These are phyloP conservation scores for Chaetomiaceae sp. DNA, from an alignment of 2,329 filamentous ascomycete species.

Conservation along the genomic window DNA sequence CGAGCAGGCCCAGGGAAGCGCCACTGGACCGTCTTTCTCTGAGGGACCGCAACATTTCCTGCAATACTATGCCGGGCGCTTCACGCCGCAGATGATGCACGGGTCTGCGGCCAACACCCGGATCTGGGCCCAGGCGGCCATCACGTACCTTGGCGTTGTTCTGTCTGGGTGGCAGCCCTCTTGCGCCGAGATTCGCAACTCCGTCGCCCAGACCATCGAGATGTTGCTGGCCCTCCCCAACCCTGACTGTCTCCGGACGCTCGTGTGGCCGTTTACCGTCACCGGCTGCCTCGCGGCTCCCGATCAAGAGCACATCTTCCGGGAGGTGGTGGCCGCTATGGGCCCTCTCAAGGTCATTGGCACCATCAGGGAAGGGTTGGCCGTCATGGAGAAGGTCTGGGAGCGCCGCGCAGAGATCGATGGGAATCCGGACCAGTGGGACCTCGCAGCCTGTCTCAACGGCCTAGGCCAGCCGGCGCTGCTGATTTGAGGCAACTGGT, in stretches of 20 bases:
- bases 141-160: slow-evolving; percentile 44
- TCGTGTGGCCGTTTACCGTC: slow-evolving; percentile 33
- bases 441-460: slow-evolving; percentile 36
- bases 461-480: slow-evolving; percentile 20
- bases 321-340: slow-evolving; percentile 35
- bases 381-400: slow-evolving; percentile 44
- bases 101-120: slow-evolving; percentile 24
- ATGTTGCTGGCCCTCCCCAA: slow-evolving; percentile 29
- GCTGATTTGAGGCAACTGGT: slow-evolving; percentile 20
- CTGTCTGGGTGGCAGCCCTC: slow-evolving; percentile 46
- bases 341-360: slow-evolving; percentile 41
- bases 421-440: slow-evolving; percentile 33
- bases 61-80: slow-evolving; percentile 7
- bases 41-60: slow-evolving; percentile 4
- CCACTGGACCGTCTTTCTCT: background rate
- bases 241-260: slow-evolving; percentile 27
- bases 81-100: slow-evolving; percentile 5
- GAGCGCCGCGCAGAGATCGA: slow-evolving; percentile 33
- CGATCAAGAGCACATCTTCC: slow-evolving; percentile 38
- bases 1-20: slow-evolving; percentile 15
- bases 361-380: slow-evolving; percentile 37
- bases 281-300: slow-evolving; percentile 33
- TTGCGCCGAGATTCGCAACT: slow-evolving; percentile 34
- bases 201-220: slow-evolving; percentile 28
- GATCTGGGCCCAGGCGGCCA: slow-evolving; percentile 44